Base-by-base conservation (phyloP, 2,329 filamentous ascomycete species). In the Biscogniauxia marginata region DNA sequence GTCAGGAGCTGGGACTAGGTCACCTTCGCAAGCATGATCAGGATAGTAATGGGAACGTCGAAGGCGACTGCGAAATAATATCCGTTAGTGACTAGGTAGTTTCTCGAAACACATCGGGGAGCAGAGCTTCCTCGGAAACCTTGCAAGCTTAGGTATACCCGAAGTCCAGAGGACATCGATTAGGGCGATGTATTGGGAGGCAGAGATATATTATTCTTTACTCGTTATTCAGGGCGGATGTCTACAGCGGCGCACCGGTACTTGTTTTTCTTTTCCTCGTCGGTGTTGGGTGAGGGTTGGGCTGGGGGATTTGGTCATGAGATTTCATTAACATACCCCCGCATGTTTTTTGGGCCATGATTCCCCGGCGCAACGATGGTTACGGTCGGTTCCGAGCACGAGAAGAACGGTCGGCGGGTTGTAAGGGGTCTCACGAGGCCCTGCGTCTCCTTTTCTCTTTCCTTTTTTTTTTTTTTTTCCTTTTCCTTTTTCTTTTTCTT, bases 1-100 rank as follows among this genome's bases (percentile, higher is more conserved):
- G 82, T 50, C 69, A 71, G 8, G 79, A 84, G 60, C 70, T 85
- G 56, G 81, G 78, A 3, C 65, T 85, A 44, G 55, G 58, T 6
- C 46, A 56, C 9, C 53, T 57, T 18, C 62, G 59, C 21, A 60
- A 54, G 30, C 56, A 62, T 19, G 61, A 61, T n/a, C 58, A 64
- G 13, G 58, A 63, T 5, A 39, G 30, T 16, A 50, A 61, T 61
- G 43, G 49, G n/a, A 53, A 56, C 46, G 52, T 44, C 9, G 63
- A 68, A 65, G 65, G 72, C 54, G 49, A 71, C 19, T 55, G 62
- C 34, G 65, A 60, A 20, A 59, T 64, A 30, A 34, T 54, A 46
- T 65, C 56, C 45, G 62, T 67, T 18, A 70, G 68, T 51, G 68
- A 70, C 23, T 70, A 67, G 50, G 24, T 21, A 23, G 9, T 25